phyloP scores from a whole-genome alignment of 2,329 filamentous ascomycete genomes.

The Xylaria sp. region DNA sequence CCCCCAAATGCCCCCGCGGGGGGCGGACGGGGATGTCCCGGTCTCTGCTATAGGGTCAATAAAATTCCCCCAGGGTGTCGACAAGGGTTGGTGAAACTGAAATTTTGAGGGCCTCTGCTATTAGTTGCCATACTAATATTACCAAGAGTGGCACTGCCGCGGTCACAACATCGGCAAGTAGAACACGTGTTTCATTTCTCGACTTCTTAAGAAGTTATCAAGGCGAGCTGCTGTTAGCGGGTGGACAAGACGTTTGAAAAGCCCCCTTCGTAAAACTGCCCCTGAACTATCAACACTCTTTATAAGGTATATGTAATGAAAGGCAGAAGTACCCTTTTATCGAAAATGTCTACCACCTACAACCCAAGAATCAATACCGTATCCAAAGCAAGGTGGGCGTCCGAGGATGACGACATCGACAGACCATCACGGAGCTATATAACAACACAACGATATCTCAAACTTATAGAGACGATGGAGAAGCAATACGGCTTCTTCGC shows the following conservation, averaged over 20 bases:
- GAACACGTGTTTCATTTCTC: no score
- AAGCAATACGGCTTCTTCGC: not conserved
- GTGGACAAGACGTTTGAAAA: no score
- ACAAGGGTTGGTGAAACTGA: no score
- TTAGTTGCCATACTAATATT: no score
- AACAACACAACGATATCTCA: not conserved
- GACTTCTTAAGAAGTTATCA: no score
- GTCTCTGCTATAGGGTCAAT: no score
- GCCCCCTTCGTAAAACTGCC: no score
- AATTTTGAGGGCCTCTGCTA: no score
- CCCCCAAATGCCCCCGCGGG: not conserved
- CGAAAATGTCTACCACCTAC: not conserved
- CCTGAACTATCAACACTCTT: not conserved
- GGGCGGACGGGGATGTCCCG: not conserved
- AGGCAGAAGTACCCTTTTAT: not conserved
- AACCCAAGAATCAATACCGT: not conserved
- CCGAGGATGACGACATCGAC: not conserved
- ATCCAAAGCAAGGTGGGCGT: not conserved
- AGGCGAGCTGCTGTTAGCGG: no score
- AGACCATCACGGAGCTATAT: not conserved
- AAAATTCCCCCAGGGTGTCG: not conserved
- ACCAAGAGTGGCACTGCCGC: no score
- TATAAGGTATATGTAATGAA: not conserved
- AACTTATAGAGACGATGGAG: not conserved
- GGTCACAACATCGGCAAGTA: no score